Evolutionary conservation across 805 yeast genomes (phyloP).

Genomic region (Candida taoyuanica): DNA sequence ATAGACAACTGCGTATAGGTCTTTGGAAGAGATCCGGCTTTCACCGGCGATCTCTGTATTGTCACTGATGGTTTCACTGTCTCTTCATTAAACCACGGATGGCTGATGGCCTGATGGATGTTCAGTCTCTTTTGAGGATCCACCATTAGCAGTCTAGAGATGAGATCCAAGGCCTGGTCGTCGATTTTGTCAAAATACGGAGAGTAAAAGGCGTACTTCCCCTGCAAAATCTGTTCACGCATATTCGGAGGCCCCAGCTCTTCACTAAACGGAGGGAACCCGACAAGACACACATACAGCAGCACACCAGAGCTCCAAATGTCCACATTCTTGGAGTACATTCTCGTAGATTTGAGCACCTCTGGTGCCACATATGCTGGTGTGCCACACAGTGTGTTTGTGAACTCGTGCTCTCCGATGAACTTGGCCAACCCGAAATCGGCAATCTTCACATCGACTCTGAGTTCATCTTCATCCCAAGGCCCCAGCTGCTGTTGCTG

Average conservation of each 20-base stretch:
- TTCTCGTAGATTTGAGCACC: slow-evolving; percentile 46
- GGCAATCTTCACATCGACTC: slow-evolving; percentile 68
- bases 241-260: slow-evolving; percentile 76
- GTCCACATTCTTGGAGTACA: slow-evolving; percentile 69
- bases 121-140: slow-evolving; percentile 70
- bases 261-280: slow-evolving; percentile 83
- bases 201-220: slow-evolving; percentile 67
- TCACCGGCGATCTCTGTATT: slow-evolving; percentile 28
- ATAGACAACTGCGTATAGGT: slow-evolving; percentile 35
- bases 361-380: slow-evolving; percentile 90
- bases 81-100: slow-evolving; percentile 68
- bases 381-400: slow-evolving; percentile 79
- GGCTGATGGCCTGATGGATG: slow-evolving; percentile 79
- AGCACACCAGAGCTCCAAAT: slow-evolving; percentile 82
- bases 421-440: slow-evolving; percentile 69
- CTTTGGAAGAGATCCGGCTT: slow-evolving; percentile 29
- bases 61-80: slow-evolving; percentile 1
- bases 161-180: slow-evolving; percentile 62
- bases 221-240: slow-evolving; percentile 67
- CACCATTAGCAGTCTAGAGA: slow-evolving; percentile 54
- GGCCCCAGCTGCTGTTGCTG: slow-evolving; percentile 32
- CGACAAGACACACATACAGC: slow-evolving; percentile 73
- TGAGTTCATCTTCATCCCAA: slow-evolving; percentile 49
- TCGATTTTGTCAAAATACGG: slow-evolving; percentile 75
- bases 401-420: slow-evolving; percentile 67